Evolutionary conservation across 2,329 filamentous ascomycete species (phyloP).

Genomic region (Moelleriella libera): DNA sequence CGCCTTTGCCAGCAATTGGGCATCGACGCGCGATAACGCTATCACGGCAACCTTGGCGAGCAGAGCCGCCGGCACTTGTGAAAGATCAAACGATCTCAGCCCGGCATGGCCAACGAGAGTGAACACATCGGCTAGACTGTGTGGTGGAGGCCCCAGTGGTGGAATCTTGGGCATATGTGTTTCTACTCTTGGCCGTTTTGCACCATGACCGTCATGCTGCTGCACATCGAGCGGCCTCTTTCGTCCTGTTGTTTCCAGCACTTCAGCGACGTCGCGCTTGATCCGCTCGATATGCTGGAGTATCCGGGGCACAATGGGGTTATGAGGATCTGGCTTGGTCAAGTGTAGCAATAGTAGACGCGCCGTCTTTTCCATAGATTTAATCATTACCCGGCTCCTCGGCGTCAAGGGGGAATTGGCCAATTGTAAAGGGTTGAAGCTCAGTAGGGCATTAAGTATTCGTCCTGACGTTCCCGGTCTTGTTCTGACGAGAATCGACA

Average conservation of each 20-base stretch:
- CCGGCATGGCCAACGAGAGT: constrained; percentile 64
- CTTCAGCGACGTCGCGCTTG: constrained; percentile 61
- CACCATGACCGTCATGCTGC: constrained; percentile 57
- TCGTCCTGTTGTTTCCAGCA: constrained; percentile 63
- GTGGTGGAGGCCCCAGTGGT: constrained; percentile 59
- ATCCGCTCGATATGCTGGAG: constrained; percentile 78
- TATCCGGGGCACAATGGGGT: constrained; percentile 62
- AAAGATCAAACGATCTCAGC: constrained; percentile 69
- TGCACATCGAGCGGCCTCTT: constrained; percentile 65
- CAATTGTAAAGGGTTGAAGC: constrained; percentile 81
- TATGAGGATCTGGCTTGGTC: constrained; percentile 71
- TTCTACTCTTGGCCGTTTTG: constrained; percentile 65
- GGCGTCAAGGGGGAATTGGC: constrained; percentile 65
- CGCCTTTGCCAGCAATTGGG: constrained; percentile 54
- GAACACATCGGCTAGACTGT: constrained; percentile 72
- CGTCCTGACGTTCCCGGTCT: constrained; percentile 72
- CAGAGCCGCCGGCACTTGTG: constrained; percentile 59
- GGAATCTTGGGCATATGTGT: constrained; percentile 39
- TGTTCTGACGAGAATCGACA: constrained; percentile 70
- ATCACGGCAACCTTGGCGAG: constrained; percentile 72
- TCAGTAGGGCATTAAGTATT: constrained; percentile 72
- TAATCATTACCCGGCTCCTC: constrained; percentile 67
- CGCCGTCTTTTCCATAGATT: constrained; percentile 90
- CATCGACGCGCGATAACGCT: constrained; percentile 59
- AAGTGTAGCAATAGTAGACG: constrained; percentile 73